Evolutionary conservation across 768 basidiomycete genomes (phyloP).

Genomic region (Terana coerulea): DNA sequence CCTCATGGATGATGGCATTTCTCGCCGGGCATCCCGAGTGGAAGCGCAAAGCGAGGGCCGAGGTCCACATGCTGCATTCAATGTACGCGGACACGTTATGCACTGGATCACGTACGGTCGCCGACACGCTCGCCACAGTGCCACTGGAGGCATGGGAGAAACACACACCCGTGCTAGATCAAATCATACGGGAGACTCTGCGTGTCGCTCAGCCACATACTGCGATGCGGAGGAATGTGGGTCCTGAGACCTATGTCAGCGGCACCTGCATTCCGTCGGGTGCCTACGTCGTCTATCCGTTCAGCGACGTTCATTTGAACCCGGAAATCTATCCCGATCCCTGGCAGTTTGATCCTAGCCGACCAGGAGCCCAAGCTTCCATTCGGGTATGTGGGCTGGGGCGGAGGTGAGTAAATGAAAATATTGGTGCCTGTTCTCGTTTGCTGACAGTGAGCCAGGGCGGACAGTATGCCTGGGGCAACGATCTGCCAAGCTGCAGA

Average conservation of each 20-base stretch:
- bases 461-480: constrained; percentile 70
- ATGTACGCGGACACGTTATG: constrained; percentile 25
- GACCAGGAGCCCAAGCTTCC: constrained; percentile 44
- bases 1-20: constrained; percentile 74
- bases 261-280: constrained; percentile 69
- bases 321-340: constrained; percentile 70
- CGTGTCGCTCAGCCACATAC: constrained; percentile 77
- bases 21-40: constrained; percentile 66
- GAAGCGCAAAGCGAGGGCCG: constrained; percentile 54
- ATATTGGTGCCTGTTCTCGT: constrained; percentile 17
- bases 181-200: constrained; percentile 72
- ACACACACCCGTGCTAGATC: constrained; percentile 66
- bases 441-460: constrained; percentile 56
- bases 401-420: constrained; percentile 61
- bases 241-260: constrained; percentile 66
- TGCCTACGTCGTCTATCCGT: constrained; percentile 75
- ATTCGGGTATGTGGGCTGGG: constrained; percentile 73
- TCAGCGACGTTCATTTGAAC: constrained; percentile 76
- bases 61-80: constrained; percentile 54
- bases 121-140: constrained; percentile 49
- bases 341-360: constrained; percentile 69
- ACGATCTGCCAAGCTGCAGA: constrained; percentile 68
- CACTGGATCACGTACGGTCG: not conserved
- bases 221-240: constrained; percentile 77
- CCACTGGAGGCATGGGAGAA: constrained; percentile 70